phyloP scores from a whole-genome alignment of 2,329 filamentous ascomycete species.

The Piedraia hortae region DNA sequence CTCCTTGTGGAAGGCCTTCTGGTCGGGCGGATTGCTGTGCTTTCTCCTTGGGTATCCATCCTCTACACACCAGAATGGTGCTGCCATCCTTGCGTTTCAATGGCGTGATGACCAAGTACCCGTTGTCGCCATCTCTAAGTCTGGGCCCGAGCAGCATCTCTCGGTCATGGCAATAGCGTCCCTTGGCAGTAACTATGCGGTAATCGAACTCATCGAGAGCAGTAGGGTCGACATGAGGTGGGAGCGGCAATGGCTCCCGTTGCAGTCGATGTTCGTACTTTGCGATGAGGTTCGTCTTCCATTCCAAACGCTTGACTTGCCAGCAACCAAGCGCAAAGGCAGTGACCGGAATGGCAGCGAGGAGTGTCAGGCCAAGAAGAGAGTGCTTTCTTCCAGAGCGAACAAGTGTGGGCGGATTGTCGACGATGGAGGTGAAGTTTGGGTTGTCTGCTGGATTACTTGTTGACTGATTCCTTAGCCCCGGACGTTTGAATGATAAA shows the following conservation, averaged over 20 bases:
- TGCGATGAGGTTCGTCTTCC: constrained; percentile 82
- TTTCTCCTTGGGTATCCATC: constrained; percentile 67
- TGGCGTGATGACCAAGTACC: constrained; percentile 76
- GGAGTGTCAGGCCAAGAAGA: constrained; percentile 6
- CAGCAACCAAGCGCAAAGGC: constrained; percentile 77
- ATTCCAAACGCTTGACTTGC: constrained; percentile 78
- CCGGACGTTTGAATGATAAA: too few species aligned
- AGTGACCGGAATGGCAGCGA: constrained; percentile 56
- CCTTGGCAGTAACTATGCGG: constrained; percentile 49
- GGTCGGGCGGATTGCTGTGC: constrained; percentile 33
- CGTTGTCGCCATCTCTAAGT: constrained; percentile 66
- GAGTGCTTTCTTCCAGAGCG: constrained; percentile 50
- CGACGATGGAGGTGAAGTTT: constrained; percentile 59
- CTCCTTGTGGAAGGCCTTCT: constrained; percentile 33
- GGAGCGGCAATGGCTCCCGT: constrained; percentile 59
- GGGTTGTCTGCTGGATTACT: constrained; percentile 42
- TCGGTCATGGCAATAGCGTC: constrained; percentile 54
- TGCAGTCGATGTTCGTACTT: constrained; percentile 79
- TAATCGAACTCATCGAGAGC: constrained; percentile 79
- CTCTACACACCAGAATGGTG: constrained; percentile 53
- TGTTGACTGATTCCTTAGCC: constrained; percentile 1
- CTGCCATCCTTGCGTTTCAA: constrained; percentile 47
- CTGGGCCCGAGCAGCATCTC: constrained; percentile 93
- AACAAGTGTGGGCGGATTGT: constrained; percentile 59
- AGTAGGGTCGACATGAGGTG: constrained; percentile 53